These are phyloP conservation scores for Pythium aphanidermatum DNA, from an alignment of 352 stramenopile genomes.

Conservation along the genomic window DNA sequence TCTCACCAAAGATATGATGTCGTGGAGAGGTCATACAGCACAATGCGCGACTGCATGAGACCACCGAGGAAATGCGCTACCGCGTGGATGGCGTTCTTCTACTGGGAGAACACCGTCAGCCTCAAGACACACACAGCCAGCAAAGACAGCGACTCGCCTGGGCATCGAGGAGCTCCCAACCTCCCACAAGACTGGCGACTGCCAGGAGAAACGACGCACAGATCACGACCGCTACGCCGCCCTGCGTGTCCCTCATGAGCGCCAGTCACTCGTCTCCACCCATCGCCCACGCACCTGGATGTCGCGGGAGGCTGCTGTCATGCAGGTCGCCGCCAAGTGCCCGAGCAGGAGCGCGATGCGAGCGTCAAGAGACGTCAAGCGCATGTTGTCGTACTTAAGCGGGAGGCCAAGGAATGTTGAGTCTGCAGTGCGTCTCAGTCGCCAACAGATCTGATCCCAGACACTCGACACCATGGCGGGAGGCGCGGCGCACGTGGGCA, in stretches of 20 bases:
- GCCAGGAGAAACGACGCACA: constrained; percentile 39
- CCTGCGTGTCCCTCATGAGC: background rate
- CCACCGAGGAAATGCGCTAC: constrained; percentile 56
- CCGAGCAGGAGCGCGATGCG: constrained; percentile 54
- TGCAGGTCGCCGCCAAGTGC: constrained; percentile 49
- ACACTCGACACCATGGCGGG: constrained; percentile 33
- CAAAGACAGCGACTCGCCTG: constrained; percentile 8
- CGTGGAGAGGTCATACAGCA: constrained; percentile 32
- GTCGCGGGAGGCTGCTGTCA: constrained; percentile 19
- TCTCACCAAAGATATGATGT: constrained; percentile 40
- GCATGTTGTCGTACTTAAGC: constrained; percentile 23
- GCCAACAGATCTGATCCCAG: background rate
- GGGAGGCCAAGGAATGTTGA: background rate
- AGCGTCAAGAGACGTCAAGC: constrained; percentile 22
- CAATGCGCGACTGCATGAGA: constrained; percentile 44
- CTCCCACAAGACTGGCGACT: constrained; percentile 28
- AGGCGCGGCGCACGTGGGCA: constrained; percentile 41
- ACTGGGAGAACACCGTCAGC: background rate
- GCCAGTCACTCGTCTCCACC: background rate
- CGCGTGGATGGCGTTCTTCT: constrained; percentile 54
- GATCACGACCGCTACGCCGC: constrained; percentile 23
- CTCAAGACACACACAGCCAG: background rate
- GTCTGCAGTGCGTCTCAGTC: background rate
- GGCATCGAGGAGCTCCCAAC: constrained; percentile 44
- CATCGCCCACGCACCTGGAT: constrained; percentile 8